Conservation (phyloP, 2,329 filamentous ascomycete species). For the Penicillium sp. region DNA sequence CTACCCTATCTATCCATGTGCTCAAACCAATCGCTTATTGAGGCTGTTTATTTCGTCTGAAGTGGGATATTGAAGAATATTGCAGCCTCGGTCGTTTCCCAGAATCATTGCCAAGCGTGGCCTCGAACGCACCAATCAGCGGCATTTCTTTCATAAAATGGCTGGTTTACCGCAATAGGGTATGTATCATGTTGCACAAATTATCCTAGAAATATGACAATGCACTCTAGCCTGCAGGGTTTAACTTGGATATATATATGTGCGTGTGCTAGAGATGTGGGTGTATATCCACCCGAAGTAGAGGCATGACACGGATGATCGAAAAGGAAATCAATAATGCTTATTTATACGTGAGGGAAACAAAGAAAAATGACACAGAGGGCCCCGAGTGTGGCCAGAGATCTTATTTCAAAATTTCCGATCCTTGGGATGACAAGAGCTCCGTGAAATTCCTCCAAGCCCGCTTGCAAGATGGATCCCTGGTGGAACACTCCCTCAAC, state of each 20-base stretch:
- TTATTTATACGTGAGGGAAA: not conserved
- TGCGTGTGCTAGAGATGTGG: too few species aligned
- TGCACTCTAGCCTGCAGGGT: not conserved
- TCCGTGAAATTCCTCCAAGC: conserved; percentile 34
- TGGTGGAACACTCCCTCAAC: conserved; percentile 36
- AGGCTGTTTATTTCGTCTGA: too few species aligned
- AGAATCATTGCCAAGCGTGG: not conserved
- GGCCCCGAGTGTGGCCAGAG: not conserved
- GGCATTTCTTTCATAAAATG: not conserved
- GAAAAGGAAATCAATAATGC: not conserved
- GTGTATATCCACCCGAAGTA: not conserved
- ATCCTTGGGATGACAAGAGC: conserved; percentile 23
- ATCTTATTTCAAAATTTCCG: conserved; percentile 7
- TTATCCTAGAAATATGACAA: too few species aligned
- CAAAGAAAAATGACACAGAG: not conserved
- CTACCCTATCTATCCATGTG: not conserved
- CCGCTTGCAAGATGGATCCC: conserved; percentile 32
- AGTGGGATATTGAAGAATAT: not conserved
- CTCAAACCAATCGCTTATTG: not conserved
- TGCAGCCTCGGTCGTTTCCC: not conserved
- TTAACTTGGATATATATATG: not conserved
- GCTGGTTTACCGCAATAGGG: not conserved
- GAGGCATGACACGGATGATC: not conserved
- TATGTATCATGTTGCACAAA: too few species aligned
- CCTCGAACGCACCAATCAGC: not conserved